phyloP scores from a whole-genome alignment of 495 filamentous ascomycete genomes.

The Penicillium bialowiezense region DNA sequence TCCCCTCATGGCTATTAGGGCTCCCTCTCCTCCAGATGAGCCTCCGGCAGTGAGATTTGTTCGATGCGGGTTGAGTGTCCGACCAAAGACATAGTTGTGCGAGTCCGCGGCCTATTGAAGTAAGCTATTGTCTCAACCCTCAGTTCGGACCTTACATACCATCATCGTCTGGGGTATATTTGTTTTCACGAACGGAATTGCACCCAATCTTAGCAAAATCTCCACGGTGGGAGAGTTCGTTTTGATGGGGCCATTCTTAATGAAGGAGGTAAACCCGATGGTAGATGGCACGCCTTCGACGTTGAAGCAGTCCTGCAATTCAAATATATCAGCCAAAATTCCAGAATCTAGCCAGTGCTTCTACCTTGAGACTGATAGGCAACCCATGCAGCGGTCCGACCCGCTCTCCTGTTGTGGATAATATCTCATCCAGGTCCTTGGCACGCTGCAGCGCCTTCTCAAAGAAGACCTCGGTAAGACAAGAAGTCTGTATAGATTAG shows the following conservation, averaged over 20 bases:
- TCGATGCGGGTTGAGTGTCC: slow-evolving; percentile 44
- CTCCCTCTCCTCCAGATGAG: slow-evolving; percentile 61
- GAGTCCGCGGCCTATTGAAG: slow-evolving; percentile 37
- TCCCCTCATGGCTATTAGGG: slow-evolving; percentile 55
- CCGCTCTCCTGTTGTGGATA: slow-evolving; percentile 30
- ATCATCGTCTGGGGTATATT: slow-evolving; percentile 52
- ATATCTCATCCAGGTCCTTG: slow-evolving; percentile 36
- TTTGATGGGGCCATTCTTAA: slow-evolving; percentile 41
- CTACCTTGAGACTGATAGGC: slow-evolving; percentile 65
- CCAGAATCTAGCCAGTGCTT: not conserved
- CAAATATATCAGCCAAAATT: not conserved
- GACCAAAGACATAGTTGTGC: slow-evolving; percentile 36
- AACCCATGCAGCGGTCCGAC: slow-evolving; percentile 61
- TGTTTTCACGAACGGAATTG: slow-evolving; percentile 57
- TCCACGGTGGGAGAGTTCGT: slow-evolving; percentile 31
- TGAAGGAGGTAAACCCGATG: slow-evolving; percentile 32
- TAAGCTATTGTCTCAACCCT: not conserved
- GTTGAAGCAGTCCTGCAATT: slow-evolving; percentile 27
- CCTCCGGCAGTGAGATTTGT: slow-evolving; percentile 41
- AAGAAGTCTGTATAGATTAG: slow-evolving; percentile 34
- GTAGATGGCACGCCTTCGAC: slow-evolving; percentile 44
- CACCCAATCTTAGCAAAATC: slow-evolving; percentile 20
- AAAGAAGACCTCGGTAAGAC: slow-evolving; percentile 51
- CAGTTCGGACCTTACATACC: not conserved
- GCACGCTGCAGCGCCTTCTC: slow-evolving; percentile 33